Percentiles rank a stretch among this genome's conserved stretches.
phyloP scores from a whole-genome alignment of 2,329 filamentous ascomycete species.

The Sordariomycetes sp. region DNA sequence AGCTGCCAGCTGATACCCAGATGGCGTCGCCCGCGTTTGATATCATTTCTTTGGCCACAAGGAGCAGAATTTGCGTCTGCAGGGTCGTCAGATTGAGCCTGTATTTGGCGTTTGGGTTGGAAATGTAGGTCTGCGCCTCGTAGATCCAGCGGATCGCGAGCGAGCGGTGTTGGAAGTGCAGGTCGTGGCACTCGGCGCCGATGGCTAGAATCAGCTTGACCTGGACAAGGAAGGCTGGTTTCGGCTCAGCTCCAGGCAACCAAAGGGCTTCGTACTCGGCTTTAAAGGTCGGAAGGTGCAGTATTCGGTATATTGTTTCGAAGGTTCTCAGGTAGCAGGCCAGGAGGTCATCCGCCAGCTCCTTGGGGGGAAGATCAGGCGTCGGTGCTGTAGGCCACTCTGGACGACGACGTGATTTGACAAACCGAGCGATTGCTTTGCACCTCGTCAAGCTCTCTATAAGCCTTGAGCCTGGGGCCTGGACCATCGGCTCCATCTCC shows the following conservation, averaged over 20 bases:
- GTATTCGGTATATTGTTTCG: conserved; percentile 37
- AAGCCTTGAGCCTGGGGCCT: conserved; percentile 20
- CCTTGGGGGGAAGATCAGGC: conserved; percentile 33
- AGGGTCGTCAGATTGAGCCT: conserved; percentile 38
- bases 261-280: conserved; percentile 42
- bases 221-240: conserved; percentile 41
- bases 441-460: conserved; percentile 43
- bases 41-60: conserved; percentile 29
- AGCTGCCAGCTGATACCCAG: conserved; percentile 34
- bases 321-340: conserved; percentile 37
- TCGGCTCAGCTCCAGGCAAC: conserved; percentile 17
- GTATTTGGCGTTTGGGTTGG: conserved; percentile 42
- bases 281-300: conserved; percentile 41
- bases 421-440: conserved; percentile 40
- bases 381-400: conserved; percentile 34
- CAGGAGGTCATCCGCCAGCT: conserved; percentile 35
- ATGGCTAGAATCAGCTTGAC: conserved; percentile 50
- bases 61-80: conserved; percentile 34
- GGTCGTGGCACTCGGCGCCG: conserved; percentile 41
- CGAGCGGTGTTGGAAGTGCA: conserved; percentile 36
- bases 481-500: neutral
- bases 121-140: conserved; percentile 46
- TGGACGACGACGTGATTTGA: conserved; percentile 40
- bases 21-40: conserved; percentile 32
- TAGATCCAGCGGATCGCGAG: conserved; percentile 47